Evolutionary conservation across 164 flowering plant genomes (phyloP), one percentile per base, ranked within the genome.

Genomic region (Annona cherimola): DNA sequence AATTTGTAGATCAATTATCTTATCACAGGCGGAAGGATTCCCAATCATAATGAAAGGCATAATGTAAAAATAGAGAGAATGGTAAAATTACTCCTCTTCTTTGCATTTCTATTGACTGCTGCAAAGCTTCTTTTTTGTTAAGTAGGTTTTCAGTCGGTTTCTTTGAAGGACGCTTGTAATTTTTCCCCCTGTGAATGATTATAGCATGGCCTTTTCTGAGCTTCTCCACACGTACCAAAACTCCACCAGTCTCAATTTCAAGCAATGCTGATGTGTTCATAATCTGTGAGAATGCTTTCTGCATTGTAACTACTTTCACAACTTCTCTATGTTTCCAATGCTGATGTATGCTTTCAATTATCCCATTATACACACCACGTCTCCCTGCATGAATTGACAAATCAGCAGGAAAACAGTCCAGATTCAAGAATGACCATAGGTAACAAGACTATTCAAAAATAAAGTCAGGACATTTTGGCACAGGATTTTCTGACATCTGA

Each of bases 321-420:
- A 95, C 76, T 85, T 95, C 99, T 78, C 93, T 87, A 81, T 91
- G 89, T 81, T 95, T 93, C 99, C 99, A 95, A 77, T 93, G 97
- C 79, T 90, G 96, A 82, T 88, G 92, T 54, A 95, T 61, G 66
- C 90, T 91, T 83, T 87, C 97, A 41, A 94, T 83, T 18, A 90
- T 91, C 77, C 99, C 97, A 83, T 87, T 90, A 89, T 87, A 94
- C 63, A 94, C 77, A 35, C 97, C 97, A 71, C 99, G 90, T 67
- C 99, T 84, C 61, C 99, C 99, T 94, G 84, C 68, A 78, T 18
- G 20, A 14, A 6, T 68, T 6, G 16, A 68, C 60, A 68, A 66
- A 68, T 68, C 50, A 50, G 57, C 9, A 50, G 14, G 14, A 50
- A 50, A 9, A 16, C 9, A 50, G 57, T 12, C 55, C 35, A 26